Conservation (phyloP, 106 monocot genomes). For the Alisma plantagoaquatica region DNA sequence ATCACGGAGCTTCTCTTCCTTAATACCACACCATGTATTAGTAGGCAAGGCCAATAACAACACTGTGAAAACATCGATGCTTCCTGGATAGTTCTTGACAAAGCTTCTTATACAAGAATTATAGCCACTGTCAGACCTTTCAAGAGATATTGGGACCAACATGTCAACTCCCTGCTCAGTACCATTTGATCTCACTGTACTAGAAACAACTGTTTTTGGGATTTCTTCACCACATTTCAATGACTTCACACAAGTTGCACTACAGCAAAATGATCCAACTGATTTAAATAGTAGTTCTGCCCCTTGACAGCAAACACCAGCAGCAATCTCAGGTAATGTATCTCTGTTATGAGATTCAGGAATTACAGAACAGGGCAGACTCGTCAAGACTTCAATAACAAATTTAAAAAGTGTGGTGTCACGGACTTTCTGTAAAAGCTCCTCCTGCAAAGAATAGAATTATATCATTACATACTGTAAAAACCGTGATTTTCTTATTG, state of each 20-base stretch:
- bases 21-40: slow-evolving; percentile 52
- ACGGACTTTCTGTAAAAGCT: slow-evolving; percentile 61
- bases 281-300: slow-evolving; percentile 44
- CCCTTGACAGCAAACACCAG: slow-evolving; percentile 72
- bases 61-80: slow-evolving; percentile 64
- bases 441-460: slow-evolving; percentile 33
- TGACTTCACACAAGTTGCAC: slow-evolving; percentile 41
- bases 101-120: slow-evolving; percentile 16
- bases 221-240: slow-evolving; percentile 30
- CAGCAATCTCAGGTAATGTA: slow-evolving; percentile 52
- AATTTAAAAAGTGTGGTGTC: slow-evolving; percentile 52
- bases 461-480: neutral
- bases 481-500: neutral
- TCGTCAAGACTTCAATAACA: slow-evolving; percentile 35
- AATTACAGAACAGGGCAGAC: slow-evolving; percentile 25
- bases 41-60: slow-evolving; percentile 61
- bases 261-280: slow-evolving; percentile 38
- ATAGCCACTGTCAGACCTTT: slow-evolving; percentile 3
- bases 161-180: slow-evolving; percentile 70
- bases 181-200: slow-evolving; percentile 42
- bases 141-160: slow-evolving; percentile 49
- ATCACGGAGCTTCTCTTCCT: slow-evolving; percentile 33
- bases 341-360: slow-evolving; percentile 15
- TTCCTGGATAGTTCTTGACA: slow-evolving; percentile 38
- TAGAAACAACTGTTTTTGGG: slow-evolving; percentile 43